Percentiles rank a stretch among this genome's conserved stretches.
phyloP scores from a whole-genome alignment of 2,329 filamentous ascomycete species.

The Verticillium isaacii region DNA sequence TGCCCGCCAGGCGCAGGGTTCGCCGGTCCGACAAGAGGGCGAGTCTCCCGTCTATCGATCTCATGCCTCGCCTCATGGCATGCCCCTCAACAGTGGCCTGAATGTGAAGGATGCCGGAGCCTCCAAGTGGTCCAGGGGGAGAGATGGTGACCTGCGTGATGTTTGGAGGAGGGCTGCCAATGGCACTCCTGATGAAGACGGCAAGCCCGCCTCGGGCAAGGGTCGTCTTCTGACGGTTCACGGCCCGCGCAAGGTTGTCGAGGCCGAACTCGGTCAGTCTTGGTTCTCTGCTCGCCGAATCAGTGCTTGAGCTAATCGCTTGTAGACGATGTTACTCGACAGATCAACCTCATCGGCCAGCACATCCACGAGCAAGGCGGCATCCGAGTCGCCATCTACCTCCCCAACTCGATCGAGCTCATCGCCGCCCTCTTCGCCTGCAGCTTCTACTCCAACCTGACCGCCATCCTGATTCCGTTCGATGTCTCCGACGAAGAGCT shows the following conservation, averaged over 20 bases:
- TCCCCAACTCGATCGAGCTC: conserved; percentile 90
- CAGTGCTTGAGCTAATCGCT: conserved; percentile 1
- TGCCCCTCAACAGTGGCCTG: conserved; percentile 70
- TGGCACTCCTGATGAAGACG: conserved; percentile 60
- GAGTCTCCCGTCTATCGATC: conserved; percentile 84
- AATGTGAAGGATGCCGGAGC: conserved; percentile 77
- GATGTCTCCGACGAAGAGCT: conserved; percentile 66
- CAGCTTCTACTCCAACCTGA: conserved; percentile 77
- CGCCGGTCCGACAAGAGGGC: conserved; percentile 74
- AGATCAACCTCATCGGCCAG: conserved; percentile 83
- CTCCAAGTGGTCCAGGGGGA: conserved; percentile 77
- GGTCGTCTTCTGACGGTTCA: conserved; percentile 75
- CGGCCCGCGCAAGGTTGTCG: conserved; percentile 62
- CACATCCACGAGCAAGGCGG: conserved; percentile 67
- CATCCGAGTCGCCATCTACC: conserved; percentile 79
- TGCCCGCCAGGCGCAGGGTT: conserved; percentile 74
- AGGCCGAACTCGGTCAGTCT: conserved; percentile 59
- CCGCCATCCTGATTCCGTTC: conserved; percentile 80
- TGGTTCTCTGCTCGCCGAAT: not conserved
- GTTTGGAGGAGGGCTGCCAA: conserved; percentile 74
- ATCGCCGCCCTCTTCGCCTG: conserved; percentile 79
- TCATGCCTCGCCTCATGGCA: conserved; percentile 80
- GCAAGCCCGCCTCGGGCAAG: conserved; percentile 52
- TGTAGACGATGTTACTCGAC: conserved; percentile 67
- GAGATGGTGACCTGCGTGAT: conserved; percentile 86